These are phyloP conservation scores for Phytophthora cryptogea DNA, from an alignment of 352 stramenopile genomes.

Conservation along the genomic window DNA sequence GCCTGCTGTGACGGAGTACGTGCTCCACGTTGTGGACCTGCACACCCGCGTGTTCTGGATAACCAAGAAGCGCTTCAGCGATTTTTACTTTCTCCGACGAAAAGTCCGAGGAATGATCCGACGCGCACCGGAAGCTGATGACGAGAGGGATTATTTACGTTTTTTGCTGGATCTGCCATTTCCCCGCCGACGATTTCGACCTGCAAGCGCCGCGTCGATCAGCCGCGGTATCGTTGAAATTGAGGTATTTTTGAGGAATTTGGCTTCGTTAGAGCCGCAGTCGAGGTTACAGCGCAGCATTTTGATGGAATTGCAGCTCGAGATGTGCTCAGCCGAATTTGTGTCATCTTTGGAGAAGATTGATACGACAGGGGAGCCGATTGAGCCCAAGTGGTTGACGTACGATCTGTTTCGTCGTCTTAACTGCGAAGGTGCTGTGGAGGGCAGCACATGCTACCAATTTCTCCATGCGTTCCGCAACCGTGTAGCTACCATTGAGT, in stretches of 20 bases:
- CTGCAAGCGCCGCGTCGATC: conserved; percentile 47
- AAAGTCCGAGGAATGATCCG: conserved; percentile 64
- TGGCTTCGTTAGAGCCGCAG: conserved; percentile 66
- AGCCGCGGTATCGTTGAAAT: conserved; percentile 60
- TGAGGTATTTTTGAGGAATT: conserved; percentile 76
- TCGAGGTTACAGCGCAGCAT: conserved; percentile 61
- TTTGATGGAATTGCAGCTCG: conserved; percentile 65
- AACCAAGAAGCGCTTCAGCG: conserved; percentile 78
- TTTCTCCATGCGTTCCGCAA: conserved; percentile 81
- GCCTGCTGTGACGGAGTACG: conserved; percentile 70
- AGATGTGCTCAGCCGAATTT: conserved; percentile 80
- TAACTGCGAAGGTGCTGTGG: conserved; percentile 64
- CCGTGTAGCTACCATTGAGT: conserved; percentile 66
- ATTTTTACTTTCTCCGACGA: conserved; percentile 72
- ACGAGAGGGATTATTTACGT: conserved; percentile 68
- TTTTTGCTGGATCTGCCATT: conserved; percentile 80
- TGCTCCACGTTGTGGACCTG: conserved; percentile 75
- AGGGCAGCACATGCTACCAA: conserved; percentile 79
- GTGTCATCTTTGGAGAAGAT: conserved; percentile 78
- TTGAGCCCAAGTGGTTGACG: conserved; percentile 76
- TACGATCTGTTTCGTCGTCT: conserved; percentile 80
- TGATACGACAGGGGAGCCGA: conserved; percentile 60
- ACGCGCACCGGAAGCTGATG: conserved; percentile 30
- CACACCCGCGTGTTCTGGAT: conserved; percentile 87
- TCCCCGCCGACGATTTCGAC: conserved; percentile 60